A percentile compares a stretch with the other conserved stretches of the same genome.
Evolutionary conservation across 2,329 filamentous ascomycete genomes (phyloP).

Genomic region (Microdochium trichocladiopsis): DNA sequence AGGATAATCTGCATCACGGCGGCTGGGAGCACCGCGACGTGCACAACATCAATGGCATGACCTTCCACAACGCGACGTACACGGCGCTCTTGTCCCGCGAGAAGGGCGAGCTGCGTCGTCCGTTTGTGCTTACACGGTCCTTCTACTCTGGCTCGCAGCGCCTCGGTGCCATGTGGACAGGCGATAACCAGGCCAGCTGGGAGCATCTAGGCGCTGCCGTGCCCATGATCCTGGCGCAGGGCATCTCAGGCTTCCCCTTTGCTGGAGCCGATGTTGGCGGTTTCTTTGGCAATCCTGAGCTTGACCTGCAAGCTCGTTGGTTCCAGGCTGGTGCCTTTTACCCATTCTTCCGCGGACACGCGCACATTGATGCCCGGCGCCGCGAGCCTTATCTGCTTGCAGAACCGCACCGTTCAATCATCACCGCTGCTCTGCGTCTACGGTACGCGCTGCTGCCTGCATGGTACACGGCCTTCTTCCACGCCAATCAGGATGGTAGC

Average conservation of each 20-base stretch:
- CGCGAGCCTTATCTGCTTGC: constrained; percentile 87
- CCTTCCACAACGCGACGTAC: constrained; percentile 90
- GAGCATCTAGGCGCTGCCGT: constrained; percentile 81
- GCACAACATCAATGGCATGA: constrained; percentile 93
- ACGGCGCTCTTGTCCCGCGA: constrained; percentile 78
- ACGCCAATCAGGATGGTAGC: constrained; percentile 73
- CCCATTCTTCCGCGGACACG: constrained; percentile 95
- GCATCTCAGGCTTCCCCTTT: constrained; percentile 89
- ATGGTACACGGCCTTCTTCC: constrained; percentile 96
- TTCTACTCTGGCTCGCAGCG: constrained; percentile 91
- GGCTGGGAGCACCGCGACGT: constrained; percentile 96
- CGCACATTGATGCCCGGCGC: constrained; percentile 91
- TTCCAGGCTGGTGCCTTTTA: constrained; percentile 97
- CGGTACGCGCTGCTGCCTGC: constrained; percentile 84
- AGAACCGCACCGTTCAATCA: constrained; percentile 78
- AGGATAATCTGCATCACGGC: constrained; percentile 88
- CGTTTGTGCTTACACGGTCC: constrained; percentile 87
- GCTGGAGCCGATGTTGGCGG: constrained; percentile 93
- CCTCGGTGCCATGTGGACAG: constrained; percentile 95
- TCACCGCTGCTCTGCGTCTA: constrained; percentile 79
- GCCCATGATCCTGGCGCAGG: constrained; percentile 90
- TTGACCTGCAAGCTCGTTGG: constrained; percentile 88
- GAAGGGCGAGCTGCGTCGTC: constrained; percentile 76
- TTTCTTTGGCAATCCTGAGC: constrained; percentile 95
- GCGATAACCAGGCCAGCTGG: constrained; percentile 94